Percentiles rank a stretch among this genome's conserved stretches.
Conservation (phyloP, 352 stramenopile genomes). For the Globisporangium paroecandrum region DNA sequence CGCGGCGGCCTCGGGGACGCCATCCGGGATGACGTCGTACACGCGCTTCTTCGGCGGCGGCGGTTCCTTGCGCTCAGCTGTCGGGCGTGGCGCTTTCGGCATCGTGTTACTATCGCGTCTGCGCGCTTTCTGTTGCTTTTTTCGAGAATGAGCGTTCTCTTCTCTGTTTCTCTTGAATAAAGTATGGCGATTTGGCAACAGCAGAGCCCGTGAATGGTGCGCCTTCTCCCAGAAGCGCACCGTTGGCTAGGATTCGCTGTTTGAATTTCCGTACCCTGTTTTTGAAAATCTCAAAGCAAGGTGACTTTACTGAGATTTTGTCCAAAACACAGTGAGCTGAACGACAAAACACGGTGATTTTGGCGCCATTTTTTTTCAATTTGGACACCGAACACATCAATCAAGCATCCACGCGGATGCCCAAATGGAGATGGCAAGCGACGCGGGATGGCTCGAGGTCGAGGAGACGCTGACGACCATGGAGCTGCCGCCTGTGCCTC, state of each 20-base stretch:
- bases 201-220: neutral
- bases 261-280: neutral
- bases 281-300: neutral
- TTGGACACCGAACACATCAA: neutral
- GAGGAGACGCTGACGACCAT: slow-evolving; percentile 48
- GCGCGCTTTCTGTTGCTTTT: neutral
- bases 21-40: slow-evolving; percentile 7
- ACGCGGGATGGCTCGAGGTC: slow-evolving; percentile 49
- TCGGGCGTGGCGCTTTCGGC: slow-evolving; percentile 1
- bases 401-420: neutral
- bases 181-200: slow-evolving; percentile 3
- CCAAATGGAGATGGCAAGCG: slow-evolving; percentile 9
- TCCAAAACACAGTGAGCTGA: neutral
- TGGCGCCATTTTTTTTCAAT: neutral
- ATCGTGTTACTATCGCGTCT: neutral
- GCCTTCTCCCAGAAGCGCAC: neutral
- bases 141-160: neutral
- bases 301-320: neutral
- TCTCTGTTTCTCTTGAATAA: neutral
- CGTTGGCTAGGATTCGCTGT: neutral
- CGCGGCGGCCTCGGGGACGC: slow-evolving; percentile 10
- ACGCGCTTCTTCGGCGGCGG: slow-evolving; percentile 6
- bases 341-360: neutral
- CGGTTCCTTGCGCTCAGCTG: neutral
- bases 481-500: slow-evolving; percentile 60